phyloP scores from a whole-genome alignment of 176 grass and related monocot species.

The Panicum miliaceum region DNA sequence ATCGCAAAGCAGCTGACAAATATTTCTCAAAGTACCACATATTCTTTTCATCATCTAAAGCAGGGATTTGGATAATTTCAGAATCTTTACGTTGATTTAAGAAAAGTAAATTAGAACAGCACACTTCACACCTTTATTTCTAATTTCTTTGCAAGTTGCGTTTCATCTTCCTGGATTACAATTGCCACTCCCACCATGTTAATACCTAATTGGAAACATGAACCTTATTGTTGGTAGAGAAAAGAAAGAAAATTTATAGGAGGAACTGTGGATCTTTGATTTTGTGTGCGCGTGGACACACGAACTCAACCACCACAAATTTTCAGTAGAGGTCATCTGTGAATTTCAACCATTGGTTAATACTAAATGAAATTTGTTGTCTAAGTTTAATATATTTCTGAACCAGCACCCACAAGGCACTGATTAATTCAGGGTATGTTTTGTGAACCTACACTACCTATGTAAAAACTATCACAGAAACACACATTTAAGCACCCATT shows the following conservation, averaged over 20 bases:
- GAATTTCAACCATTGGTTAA: slow-evolving; percentile 5
- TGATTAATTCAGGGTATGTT: neutral
- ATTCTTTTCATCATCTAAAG: neutral
- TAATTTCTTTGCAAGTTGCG: neutral
- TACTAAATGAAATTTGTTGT: slow-evolving; percentile 16
- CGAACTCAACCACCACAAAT: neutral
- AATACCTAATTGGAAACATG: slow-evolving; percentile 36
- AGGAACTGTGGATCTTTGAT: neutral
- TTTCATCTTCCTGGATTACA: slow-evolving; percentile 25
- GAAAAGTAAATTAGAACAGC: neutral
- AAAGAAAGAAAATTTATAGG: neutral
- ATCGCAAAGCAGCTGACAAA: slow-evolving; percentile 12
- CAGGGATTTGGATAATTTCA: slow-evolving; percentile 22
- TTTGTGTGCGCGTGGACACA: neutral
- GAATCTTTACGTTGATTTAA: slow-evolving; percentile 18
- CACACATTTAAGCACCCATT: neutral
- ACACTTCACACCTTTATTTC: neutral
- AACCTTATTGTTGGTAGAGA: neutral
- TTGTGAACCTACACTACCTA: neutral
- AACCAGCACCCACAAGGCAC: neutral
- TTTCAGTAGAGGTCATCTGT: neutral
- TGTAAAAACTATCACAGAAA: slow-evolving; percentile 10
- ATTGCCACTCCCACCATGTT: neutral
- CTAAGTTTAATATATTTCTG: slow-evolving; percentile 24
- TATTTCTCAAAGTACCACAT: neutral